These are phyloP conservation scores for Alternaria rosae DNA, from an alignment of 2,329 filamentous ascomycete species.

Conservation along the genomic window DNA sequence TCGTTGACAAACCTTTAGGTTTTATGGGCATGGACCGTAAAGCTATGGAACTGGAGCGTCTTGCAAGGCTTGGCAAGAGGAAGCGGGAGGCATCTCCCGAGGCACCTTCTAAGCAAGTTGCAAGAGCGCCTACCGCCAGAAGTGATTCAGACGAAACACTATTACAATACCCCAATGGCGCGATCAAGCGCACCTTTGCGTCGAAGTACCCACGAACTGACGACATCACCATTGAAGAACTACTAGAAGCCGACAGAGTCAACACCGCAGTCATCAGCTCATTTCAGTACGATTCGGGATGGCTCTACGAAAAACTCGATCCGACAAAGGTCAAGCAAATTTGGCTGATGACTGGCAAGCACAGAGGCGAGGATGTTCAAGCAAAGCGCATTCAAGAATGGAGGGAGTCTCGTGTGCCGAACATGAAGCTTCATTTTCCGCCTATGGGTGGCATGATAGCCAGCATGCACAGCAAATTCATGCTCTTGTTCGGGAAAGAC, in stretches of 20 bases:
- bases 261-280: constrained; percentile 83
- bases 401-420: constrained; percentile 51
- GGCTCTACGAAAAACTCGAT: constrained; percentile 74
- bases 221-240: constrained; percentile 88
- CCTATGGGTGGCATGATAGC: constrained; percentile 74
- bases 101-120: constrained; percentile 33
- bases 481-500: constrained; percentile 79
- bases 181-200: constrained; percentile 83
- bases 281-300: constrained; percentile 84
- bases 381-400: constrained; percentile 34
- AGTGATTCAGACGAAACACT: background rate
- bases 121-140: background rate
- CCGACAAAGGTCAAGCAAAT: constrained; percentile 59
- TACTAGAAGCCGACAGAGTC: constrained; percentile 76
- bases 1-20: background rate
- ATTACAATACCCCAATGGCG: constrained; percentile 64
- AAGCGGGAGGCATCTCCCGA: constrained; percentile 65
- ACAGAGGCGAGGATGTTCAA: constrained; percentile 55
- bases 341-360: constrained; percentile 64
- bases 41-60: constrained; percentile 84
- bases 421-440: constrained; percentile 78
- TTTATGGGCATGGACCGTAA: constrained; percentile 73
- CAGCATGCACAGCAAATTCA: constrained; percentile 93
- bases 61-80: constrained; percentile 68
- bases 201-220: constrained; percentile 68